Percentiles rank a stretch among this genome's conserved stretches.
Evolutionary conservation across 768 basidiomycete species (phyloP).

Genomic region (Rhodosporidiobolus sp.): DNA sequence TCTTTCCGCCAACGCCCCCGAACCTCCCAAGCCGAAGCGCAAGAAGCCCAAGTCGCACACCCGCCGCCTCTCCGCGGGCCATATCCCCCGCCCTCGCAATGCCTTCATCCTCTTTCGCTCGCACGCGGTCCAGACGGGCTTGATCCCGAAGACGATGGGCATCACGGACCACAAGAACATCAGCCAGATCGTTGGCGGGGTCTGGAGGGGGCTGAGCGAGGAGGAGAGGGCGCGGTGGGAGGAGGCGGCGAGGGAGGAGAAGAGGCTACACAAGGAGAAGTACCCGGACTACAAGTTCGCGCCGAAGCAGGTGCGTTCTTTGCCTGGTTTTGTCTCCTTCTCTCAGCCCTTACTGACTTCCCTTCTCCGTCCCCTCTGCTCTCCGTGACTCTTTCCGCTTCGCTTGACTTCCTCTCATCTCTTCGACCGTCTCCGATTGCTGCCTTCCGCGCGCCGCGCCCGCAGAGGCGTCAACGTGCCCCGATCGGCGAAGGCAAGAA

Average conservation of each 20-base stretch:
- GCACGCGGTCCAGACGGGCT: slow-evolving; percentile 65
- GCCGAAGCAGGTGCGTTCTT: slow-evolving; percentile 10
- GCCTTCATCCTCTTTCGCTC: slow-evolving; percentile 77
- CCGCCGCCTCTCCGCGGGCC: slow-evolving; percentile 49
- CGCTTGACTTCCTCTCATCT: too few relatives aligned
- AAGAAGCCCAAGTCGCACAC: slow-evolving; percentile 53
- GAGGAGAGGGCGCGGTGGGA: slow-evolving; percentile 47
- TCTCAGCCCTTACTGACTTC: too few relatives aligned
- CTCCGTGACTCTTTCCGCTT: too few relatives aligned
- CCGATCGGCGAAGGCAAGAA: slow-evolving; percentile 9
- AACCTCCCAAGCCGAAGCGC: too few relatives aligned
- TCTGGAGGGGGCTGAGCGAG: slow-evolving; percentile 61
- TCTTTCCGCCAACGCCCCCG: background rate
- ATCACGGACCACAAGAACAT: slow-evolving; percentile 71
- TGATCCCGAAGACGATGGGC: slow-evolving; percentile 55
- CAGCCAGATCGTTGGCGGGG: slow-evolving; percentile 64
- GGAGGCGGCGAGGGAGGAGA: slow-evolving; percentile 41
- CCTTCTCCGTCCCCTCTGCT: too few relatives aligned
- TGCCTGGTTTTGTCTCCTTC: too few relatives aligned
- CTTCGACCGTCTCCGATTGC: too few relatives aligned
- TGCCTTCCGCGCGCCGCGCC: too few relatives aligned
- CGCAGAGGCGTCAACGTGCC: background rate
- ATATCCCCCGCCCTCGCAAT: slow-evolving; percentile 70
- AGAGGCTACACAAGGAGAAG: slow-evolving; percentile 29
- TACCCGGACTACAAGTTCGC: slow-evolving; percentile 39